Conservation (phyloP, 2,329 filamentous ascomycete species). For the Colletotrichum abscissum region DNA sequence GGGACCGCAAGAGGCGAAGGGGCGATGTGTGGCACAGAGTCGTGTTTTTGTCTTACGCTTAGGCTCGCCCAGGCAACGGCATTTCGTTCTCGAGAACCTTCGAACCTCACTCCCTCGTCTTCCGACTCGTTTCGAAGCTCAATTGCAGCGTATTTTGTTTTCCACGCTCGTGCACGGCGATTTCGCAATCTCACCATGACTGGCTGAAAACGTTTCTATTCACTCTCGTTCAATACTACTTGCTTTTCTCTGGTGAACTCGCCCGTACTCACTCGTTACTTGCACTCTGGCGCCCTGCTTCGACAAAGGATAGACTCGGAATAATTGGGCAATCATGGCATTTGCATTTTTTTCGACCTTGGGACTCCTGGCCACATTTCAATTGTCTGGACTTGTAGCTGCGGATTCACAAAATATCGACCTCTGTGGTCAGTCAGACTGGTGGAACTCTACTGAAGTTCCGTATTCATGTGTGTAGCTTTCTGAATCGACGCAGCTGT, state of each 20-base stretch:
- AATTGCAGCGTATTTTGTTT: neutral
- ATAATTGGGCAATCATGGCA: slow-evolving; percentile 7
- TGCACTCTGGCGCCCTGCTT: neutral
- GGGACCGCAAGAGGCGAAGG: neutral
- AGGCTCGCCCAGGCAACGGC: neutral
- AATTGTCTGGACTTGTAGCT: slow-evolving; percentile 1
- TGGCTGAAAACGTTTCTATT: neutral
- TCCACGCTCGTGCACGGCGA: neutral
- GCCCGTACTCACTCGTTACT: neutral
- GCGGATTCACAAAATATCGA: slow-evolving; percentile 18
- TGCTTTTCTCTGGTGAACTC: neutral
- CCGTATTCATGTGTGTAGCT: slow-evolving; percentile 30
- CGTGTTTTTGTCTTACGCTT: neutral
- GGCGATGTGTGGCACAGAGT: neutral
- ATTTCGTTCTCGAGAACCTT: neutral
- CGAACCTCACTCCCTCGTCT: neutral
- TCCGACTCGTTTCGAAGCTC: neutral
- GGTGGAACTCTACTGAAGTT: slow-evolving; percentile 33
- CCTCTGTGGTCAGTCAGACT: slow-evolving; percentile 32
- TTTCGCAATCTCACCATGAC: neutral
- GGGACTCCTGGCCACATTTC: slow-evolving; percentile 4
- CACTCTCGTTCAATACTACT: neutral
- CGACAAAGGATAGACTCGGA: neutral
- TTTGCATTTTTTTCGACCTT: neutral
- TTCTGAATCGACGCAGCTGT: neutral